Base-by-base conservation (phyloP, 2,329 filamentous ascomycete species). In the Fusarium papillatum region DNA sequence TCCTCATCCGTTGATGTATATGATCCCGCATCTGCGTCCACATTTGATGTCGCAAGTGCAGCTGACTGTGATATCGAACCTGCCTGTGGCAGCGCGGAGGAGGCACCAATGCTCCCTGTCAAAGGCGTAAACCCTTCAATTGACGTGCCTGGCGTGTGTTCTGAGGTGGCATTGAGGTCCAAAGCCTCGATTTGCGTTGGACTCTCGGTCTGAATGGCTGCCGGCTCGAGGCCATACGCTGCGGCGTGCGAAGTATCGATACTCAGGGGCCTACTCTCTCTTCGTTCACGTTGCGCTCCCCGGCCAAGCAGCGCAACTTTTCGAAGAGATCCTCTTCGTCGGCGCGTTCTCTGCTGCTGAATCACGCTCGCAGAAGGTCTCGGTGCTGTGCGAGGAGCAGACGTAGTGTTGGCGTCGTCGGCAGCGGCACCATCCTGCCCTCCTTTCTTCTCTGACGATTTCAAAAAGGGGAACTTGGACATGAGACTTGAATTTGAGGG, bases 271-370 rank as follows among this genome's bases (percentile, higher is more conserved):
- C 86, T 89, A 68, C 83, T 84, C 68, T 92, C 91, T 76, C 86
- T 89, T 80, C 85, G 88, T 77, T 91, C 91, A 71, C 90, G 88
- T 82, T 90, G 92, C 66, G 88, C 91, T 72, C 93, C 93, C 73
- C 94, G 93, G 19, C 95, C 95, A 22, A 98, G 88, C 61, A 98
- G 87, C 31, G 95, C 95, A 14, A 95, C 95, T 84, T 98, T 98
- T 71, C 96, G 91, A 82, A 98, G 87, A 14, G 96, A 98, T 6
- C 95, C 95, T 81, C 94, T 94, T 71, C 96, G 91, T 79, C 93
- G 92, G 67, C 95, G 90, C 83, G 78, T 88, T 86, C 84, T 88
- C 82, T 83, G 87, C 80, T 84, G 87, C 80, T 85, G 85, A 59
- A 79, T 77, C 41, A 81, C 77, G 68, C 76, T 82, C 60, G 76